Evolutionary conservation across 1,284 basidiomycete genomes (phyloP).

Genomic region (Omphalotus olearius): DNA sequence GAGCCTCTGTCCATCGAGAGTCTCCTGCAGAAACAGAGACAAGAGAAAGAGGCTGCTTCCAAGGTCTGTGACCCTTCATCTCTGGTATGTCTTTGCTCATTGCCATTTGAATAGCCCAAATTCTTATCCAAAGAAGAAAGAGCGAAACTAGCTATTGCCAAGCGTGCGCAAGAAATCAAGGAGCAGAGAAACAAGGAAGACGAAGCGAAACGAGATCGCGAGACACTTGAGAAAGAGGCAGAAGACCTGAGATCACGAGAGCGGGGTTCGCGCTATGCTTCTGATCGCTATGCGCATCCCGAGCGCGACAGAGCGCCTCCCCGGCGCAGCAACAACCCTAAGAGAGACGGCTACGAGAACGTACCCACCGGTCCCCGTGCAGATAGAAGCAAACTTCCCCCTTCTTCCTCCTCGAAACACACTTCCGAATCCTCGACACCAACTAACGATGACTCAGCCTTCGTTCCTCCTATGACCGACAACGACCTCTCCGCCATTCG

Average conservation of each 20-base stretch:
- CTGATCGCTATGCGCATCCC: conserved; percentile 40
- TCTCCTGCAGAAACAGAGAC: conserved; percentile 80
- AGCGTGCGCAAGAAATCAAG: conserved; percentile 76
- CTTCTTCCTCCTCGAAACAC: neutral
- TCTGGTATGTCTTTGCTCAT: neutral
- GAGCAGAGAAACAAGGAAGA: conserved; percentile 65
- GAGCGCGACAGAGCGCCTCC: conserved; percentile 42
- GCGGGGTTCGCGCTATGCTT: conserved; percentile 28
- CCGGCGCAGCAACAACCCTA: conserved; percentile 27
- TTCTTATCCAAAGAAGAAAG: conserved; percentile 88
- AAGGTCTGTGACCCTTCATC: conserved; percentile 52
- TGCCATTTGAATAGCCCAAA: conserved; percentile 58
- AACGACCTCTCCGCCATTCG: conserved; percentile 75
- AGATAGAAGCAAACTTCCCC: conserved; percentile 47
- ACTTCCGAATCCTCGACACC: conserved; percentile 24
- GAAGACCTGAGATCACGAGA: conserved; percentile 56
- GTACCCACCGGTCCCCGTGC: conserved; percentile 84
- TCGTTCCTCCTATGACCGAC: conserved; percentile 70
- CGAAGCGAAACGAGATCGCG: conserved; percentile 51
- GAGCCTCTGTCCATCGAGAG: conserved; percentile 82
- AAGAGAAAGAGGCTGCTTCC: conserved; percentile 83
- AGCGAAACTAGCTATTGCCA: conserved; percentile 82
- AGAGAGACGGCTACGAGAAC: conserved; percentile 45
- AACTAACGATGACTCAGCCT: conserved; percentile 28
- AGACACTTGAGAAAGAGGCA: conserved; percentile 70